Percentiles rank a stretch among this genome's conserved stretches.
phyloP scores from a whole-genome alignment of 345 rosid genomes.

The Eucalyptus polyanthemos region DNA sequence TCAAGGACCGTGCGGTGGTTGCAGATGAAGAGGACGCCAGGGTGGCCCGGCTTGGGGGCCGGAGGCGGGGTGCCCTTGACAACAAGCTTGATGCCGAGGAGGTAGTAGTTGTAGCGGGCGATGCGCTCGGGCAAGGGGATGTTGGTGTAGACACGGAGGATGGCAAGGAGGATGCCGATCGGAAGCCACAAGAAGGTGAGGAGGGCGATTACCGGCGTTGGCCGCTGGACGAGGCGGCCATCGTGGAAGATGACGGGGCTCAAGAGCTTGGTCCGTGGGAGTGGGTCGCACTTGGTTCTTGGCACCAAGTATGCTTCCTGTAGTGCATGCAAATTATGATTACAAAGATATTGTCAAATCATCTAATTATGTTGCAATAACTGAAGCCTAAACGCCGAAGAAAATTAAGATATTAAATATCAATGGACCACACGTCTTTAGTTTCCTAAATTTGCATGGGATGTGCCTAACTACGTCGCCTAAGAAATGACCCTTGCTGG shows the following conservation, averaged over 20 bases:
- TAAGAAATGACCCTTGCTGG: background rate
- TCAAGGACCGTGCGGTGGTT: slow-evolving; percentile 85
- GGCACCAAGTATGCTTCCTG: slow-evolving; percentile 76
- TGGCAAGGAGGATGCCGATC: slow-evolving; percentile 38
- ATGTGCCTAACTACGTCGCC: background rate
- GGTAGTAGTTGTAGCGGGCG: slow-evolving; percentile 43
- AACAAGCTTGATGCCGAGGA: slow-evolving; percentile 39
- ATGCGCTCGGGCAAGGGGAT: slow-evolving; percentile 57
- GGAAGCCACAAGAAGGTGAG: slow-evolving; percentile 66
- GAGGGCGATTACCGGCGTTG: slow-evolving; percentile 53
- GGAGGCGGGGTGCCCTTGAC: slow-evolving; percentile 76
- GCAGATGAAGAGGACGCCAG: slow-evolving; percentile 79
- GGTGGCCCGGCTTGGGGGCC: slow-evolving; percentile 52
- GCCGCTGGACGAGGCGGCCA: slow-evolving; percentile 60
- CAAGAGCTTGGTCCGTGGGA: slow-evolving; percentile 59
- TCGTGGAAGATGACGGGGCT: slow-evolving; percentile 69
- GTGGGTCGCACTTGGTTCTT: slow-evolving; percentile 48
- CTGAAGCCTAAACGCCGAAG: background rate
- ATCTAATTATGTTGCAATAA: background rate
- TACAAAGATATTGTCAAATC: background rate
- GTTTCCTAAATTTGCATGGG: background rate
- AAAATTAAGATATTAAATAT: background rate
- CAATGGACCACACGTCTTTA: background rate
- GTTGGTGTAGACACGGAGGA: slow-evolving; percentile 47
- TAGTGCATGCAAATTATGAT: background rate